These are phyloP conservation scores for Zoysia pacifica DNA, from an alignment of 176 grass and related monocot genomes.

Conservation along the genomic window DNA sequence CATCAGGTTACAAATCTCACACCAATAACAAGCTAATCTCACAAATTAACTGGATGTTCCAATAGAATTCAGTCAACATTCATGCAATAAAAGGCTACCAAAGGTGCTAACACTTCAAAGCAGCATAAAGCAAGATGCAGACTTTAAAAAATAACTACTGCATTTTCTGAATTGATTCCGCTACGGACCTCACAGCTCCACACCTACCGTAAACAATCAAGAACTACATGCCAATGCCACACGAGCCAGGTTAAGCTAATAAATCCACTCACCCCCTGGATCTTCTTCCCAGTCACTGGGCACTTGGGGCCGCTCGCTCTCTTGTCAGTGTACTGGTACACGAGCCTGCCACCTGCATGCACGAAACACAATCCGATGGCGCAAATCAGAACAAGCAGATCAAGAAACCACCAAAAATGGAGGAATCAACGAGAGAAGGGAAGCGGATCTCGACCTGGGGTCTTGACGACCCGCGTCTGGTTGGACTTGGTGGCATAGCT, in stretches of 20 bases:
- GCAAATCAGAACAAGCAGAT: conserved; percentile 2
- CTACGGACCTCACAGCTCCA: neutral
- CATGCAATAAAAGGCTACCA: neutral
- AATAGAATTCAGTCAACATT: no score
- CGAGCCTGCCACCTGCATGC: conserved; percentile 72
- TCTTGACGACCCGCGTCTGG: conserved; percentile 95
- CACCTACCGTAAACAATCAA: neutral
- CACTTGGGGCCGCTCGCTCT: conserved; percentile 92
- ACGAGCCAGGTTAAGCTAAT: neutral
- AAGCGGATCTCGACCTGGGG: conserved; percentile 54
- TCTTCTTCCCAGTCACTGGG: conserved; percentile 92
- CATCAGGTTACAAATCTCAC: neutral
- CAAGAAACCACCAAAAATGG: neutral
- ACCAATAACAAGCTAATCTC: neutral
- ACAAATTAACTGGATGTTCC: neutral
- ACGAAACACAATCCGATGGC: neutral
- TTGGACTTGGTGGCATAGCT: conserved; percentile 99
- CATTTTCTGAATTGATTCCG: conserved; percentile 5
- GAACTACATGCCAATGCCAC: neutral
- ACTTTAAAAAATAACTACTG: neutral
- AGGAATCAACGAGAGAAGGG: neutral
- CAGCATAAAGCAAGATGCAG: neutral
- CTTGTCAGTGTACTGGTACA: conserved; percentile 97
- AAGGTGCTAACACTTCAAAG: neutral
- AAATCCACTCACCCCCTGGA: conserved; percentile 76